Conservation (phyloP, 768 basidiomycete species). For the Rhodotorula paludigena region DNA sequence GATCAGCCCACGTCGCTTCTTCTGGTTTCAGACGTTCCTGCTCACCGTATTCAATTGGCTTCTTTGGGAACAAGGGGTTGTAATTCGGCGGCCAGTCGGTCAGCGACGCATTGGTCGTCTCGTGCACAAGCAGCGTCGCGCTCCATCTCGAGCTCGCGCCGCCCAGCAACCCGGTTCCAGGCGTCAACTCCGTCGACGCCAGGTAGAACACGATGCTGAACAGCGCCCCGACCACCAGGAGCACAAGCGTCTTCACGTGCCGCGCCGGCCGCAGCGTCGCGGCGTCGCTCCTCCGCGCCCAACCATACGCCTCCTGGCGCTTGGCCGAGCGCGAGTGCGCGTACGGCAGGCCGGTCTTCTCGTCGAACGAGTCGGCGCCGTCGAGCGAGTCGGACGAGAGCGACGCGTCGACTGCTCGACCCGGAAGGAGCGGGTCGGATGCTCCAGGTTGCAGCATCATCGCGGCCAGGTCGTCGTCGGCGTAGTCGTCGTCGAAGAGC, state of each 20-base stretch:
- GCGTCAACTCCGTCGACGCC: no score
- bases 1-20: neutral
- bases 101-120: neutral
- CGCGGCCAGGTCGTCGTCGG: neutral
- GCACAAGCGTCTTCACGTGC: neutral
- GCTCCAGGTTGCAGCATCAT: no score
- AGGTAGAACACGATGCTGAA: neutral
- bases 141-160: neutral
- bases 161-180: no score
- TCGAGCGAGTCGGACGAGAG: neutral
- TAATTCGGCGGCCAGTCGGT: neutral
- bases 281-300: neutral
- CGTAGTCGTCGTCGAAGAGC: no score
- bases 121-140: neutral
- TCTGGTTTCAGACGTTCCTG: no score
- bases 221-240: neutral
- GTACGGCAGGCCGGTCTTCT: neutral
- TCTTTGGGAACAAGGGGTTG: neutral
- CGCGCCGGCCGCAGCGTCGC: neutral
- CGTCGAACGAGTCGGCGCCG: neutral
- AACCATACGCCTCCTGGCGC: neutral
- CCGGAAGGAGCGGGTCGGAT: neutral
- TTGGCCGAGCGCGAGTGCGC: neutral
- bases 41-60: neutral
- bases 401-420: neutral